Evolutionary conservation across 2,329 filamentous ascomycete genomes (phyloP).

Genomic region (Periconia sp.): DNA sequence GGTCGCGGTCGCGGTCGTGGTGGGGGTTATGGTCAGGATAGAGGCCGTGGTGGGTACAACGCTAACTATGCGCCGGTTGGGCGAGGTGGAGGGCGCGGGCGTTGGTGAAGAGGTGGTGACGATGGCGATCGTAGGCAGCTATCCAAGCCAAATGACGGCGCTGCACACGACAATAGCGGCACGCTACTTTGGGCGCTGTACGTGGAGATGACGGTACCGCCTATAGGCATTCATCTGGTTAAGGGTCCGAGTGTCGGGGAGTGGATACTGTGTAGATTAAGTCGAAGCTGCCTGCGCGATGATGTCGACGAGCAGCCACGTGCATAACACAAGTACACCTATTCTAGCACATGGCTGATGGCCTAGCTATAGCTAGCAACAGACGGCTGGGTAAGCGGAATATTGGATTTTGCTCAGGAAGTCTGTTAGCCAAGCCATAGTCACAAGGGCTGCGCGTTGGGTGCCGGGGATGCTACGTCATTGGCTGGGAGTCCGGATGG

Average conservation of each 20-base stretch:
- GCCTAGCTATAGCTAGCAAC: no score
- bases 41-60: slow-evolving; percentile 16
- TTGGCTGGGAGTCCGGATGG: no score
- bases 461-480: slow-evolving; percentile 29
- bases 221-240: no score
- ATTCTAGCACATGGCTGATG: no score
- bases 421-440: slow-evolving; percentile 9
- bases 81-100: slow-evolving; percentile 34
- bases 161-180: slow-evolving; percentile 4
- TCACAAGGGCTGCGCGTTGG: slow-evolving; percentile 18
- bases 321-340: slow-evolving; percentile 3
- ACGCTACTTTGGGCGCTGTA: slow-evolving; percentile 1
- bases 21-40: no score
- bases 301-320: slow-evolving; percentile 17
- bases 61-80: slow-evolving; percentile 9
- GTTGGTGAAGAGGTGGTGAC: slow-evolving; percentile 27
- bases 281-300: slow-evolving; percentile 12
- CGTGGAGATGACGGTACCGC: no score
- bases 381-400: no score
- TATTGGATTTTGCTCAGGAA: slow-evolving; percentile 9
- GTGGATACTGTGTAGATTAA: background rate
- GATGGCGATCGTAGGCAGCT: no score
- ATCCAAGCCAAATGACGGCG: slow-evolving; percentile 2
- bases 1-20: slow-evolving; percentile 32
- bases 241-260: no score